Percentiles rank a stretch among this genome's conserved stretches.
These are phyloP conservation scores for Cyberlindnera americana DNA, from an alignment of 805 yeast species.

Conservation along the genomic window DNA sequence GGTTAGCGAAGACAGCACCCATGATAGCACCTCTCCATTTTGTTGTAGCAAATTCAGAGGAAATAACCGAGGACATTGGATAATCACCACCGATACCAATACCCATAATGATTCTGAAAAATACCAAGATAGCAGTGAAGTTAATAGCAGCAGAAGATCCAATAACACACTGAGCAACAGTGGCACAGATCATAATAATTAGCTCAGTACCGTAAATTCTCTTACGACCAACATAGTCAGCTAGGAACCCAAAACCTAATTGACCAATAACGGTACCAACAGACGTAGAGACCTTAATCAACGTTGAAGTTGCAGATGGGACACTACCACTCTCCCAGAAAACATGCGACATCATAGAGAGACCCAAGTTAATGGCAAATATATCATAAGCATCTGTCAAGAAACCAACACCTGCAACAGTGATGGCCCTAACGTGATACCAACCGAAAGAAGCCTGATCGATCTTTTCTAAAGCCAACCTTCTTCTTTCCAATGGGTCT, in stretches of 20 bases:
- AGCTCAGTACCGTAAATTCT: conserved; percentile 83
- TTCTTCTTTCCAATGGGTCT: conserved; percentile 84
- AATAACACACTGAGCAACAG: conserved; percentile 69
- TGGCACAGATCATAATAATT: conserved; percentile 77
- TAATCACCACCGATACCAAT: conserved; percentile 98
- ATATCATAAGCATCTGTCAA: conserved; percentile 91
- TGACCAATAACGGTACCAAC: conserved; percentile 95
- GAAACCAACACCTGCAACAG: conserved; percentile 93
- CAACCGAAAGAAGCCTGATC: conserved; percentile 77
- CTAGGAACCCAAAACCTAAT: conserved; percentile 76
- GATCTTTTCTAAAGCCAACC: conserved; percentile 78
- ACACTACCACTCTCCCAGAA: conserved; percentile 58
- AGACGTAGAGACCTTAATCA: conserved; percentile 84
- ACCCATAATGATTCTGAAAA: conserved; percentile 86
- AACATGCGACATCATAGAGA: conserved; percentile 74
- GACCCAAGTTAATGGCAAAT: conserved; percentile 82
- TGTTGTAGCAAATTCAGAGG: conserved; percentile 90
- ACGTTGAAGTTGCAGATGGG: conserved; percentile 70
- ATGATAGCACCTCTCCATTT: conserved; percentile 98
- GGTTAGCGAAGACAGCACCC: conserved; percentile 96
- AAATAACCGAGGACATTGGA: conserved; percentile 88
- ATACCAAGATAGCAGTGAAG: conserved; percentile 69
- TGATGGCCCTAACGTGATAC: conserved; percentile 78
- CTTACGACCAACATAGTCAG: conserved; percentile 83
- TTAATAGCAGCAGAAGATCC: conserved; percentile 71